These are phyloP conservation scores for Huntiella omanensis DNA, from an alignment of 2,329 filamentous ascomycete species.

Conservation along the genomic window DNA sequence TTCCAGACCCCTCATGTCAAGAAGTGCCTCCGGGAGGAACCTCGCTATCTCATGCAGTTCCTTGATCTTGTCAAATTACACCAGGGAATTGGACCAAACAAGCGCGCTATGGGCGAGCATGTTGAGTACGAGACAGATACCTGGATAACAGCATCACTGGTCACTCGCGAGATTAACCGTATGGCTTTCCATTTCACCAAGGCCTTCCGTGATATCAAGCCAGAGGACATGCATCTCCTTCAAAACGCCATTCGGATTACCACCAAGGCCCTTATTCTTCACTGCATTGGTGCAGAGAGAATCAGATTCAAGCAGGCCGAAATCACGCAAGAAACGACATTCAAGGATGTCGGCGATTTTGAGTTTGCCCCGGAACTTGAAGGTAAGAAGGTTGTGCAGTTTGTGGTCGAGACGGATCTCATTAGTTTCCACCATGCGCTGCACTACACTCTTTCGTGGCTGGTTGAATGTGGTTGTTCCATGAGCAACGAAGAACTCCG, in stretches of 20 bases:
- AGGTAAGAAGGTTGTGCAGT: constrained; percentile 58
- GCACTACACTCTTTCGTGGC: constrained; percentile 91
- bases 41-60: constrained; percentile 82
- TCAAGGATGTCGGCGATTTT: constrained; percentile 60
- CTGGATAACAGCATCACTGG: constrained; percentile 90
- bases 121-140: constrained; percentile 96
- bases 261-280: constrained; percentile 69
- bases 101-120: constrained; percentile 78
- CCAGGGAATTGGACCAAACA: constrained; percentile 90
- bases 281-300: constrained; percentile 77
- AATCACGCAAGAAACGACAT: constrained; percentile 68
- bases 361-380: constrained; percentile 50
- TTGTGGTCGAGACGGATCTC: constrained; percentile 69
- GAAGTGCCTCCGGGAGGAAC: constrained; percentile 61
- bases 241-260: constrained; percentile 52
- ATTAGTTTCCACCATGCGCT: constrained; percentile 97
- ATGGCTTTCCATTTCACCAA: constrained; percentile 78
- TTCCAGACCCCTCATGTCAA: constrained; percentile 80
- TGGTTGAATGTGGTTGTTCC: constrained; percentile 71
- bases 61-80: constrained; percentile 89
- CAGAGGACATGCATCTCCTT: constrained; percentile 48
- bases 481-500: constrained; percentile 50
- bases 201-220: constrained; percentile 53
- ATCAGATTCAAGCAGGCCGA: constrained; percentile 71
- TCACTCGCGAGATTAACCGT: constrained; percentile 87